Base-by-base conservation (phyloP, 2,329 filamentous ascomycete species). In the Colletotrichum shisoi region DNA sequence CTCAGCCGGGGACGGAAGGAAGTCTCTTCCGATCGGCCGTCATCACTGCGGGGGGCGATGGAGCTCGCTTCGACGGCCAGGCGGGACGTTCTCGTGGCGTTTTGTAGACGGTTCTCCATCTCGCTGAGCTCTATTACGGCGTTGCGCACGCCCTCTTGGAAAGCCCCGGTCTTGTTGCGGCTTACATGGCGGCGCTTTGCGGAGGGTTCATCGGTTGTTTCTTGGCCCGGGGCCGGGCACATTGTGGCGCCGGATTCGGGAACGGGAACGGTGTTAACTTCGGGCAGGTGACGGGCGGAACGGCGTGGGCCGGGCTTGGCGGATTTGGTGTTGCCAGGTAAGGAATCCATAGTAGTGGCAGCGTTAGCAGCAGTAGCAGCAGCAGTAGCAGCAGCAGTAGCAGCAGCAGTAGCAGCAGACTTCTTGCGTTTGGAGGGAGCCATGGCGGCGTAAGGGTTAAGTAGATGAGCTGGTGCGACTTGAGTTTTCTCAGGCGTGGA, bases 91-190 rank as follows among this genome's bases (percentile, higher is more conserved):
- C 82, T 82, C 11, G 80, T 79, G 6, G 77, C 78, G 4, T 74
- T 76, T 34, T 79, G 78, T 3, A 86, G 72, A n/a, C 76, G 75
- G 17, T 79, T 74, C 52, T 85, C 84, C 82, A 85, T 85, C 70
- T 82, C 77, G 5, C 77, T 79, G 31, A 85, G 74, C n/a, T 78
- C 76, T n/a, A 78, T 76, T 67, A 83, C 77, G 19, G 81, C 81
- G 3, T 75, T 69, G 9, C 80, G 72, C 6, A 83, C 76, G 2
- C 73, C 74, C 11, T 76, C 72, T 2, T 67, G 65, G 7, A 63
- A 71, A n/a, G 69, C 57, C 34, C 48, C 59, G 12, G 51, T 48
- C 48, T 54, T 68, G 2, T 42, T 64, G 2, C 57, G 56, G 24
- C 24, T 17, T 11, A 67, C 11, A 24, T 65, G 62, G 11, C 66